Conservation (phyloP, 2,329 filamentous ascomycete species). For the Clarireedia paspali region DNA sequence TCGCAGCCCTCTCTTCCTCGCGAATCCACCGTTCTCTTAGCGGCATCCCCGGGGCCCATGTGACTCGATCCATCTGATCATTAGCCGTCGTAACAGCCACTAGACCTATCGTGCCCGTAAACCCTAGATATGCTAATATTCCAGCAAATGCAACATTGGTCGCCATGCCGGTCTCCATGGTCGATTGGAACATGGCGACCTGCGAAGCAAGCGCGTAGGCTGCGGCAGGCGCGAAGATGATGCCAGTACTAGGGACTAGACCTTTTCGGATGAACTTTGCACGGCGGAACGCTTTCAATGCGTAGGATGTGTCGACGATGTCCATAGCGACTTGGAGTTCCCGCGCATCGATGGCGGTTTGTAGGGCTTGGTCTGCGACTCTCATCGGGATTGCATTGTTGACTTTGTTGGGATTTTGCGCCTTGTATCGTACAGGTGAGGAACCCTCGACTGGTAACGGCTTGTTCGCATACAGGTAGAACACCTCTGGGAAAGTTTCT, state of each 20-base stretch:
- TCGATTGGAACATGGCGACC: conserved; percentile 57
- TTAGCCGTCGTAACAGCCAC: conserved; percentile 82
- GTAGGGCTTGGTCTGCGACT: conserved; percentile 66
- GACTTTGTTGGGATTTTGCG: conserved; percentile 59
- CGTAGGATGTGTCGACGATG: conserved; percentile 64
- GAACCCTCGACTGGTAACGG: conserved; percentile 57
- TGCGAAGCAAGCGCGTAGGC: conserved; percentile 65
- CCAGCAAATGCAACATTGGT: conserved; percentile 74
- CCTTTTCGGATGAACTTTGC: conserved; percentile 60
- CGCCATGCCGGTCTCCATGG: conserved; percentile 69
- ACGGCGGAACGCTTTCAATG: conserved; percentile 56
- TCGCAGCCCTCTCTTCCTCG: conserved; percentile 80
- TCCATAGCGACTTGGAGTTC: conserved; percentile 72
- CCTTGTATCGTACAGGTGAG: conserved; percentile 50
- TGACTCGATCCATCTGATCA: conserved; percentile 91
- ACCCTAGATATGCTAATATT: conserved; percentile 74
- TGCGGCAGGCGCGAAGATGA: conserved; percentile 54
- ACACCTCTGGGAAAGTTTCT: conserved; percentile 69
- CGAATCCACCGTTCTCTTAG: conserved; percentile 76
- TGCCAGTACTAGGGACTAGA: conserved; percentile 49
- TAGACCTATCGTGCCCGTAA: conserved; percentile 73
- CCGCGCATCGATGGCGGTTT: conserved; percentile 70
- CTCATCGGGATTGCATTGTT: conserved; percentile 64
- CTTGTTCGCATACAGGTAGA: conserved; percentile 79
- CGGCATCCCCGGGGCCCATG: conserved; percentile 78